Evolutionary conservation across 2,329 filamentous ascomycete genomes (phyloP).

Genomic region (Fusarium musae): DNA sequence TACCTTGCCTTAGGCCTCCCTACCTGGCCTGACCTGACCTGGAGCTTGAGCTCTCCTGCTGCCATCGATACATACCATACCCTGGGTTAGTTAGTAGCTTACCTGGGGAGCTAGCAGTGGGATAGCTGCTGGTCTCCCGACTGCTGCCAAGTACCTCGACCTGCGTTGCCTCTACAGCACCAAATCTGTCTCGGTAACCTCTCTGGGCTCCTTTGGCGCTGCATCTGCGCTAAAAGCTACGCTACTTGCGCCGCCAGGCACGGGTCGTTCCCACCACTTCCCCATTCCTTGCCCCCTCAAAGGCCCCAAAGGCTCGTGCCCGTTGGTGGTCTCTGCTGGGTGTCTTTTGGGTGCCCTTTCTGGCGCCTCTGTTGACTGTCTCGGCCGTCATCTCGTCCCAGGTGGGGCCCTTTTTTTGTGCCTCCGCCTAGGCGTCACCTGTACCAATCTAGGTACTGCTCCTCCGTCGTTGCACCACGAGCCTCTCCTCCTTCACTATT

Average conservation of each 20-base stretch:
- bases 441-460: slow-evolving; percentile 47
- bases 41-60: slow-evolving; percentile 4
- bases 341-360: slow-evolving; percentile 37
- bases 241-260: slow-evolving; percentile 47
- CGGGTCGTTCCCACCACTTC: slow-evolving; percentile 46
- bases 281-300: slow-evolving; percentile 38
- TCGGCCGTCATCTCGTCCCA: slow-evolving; percentile 49
- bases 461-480: slow-evolving; percentile 47
- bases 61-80: slow-evolving; percentile 2
- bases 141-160: background rate
- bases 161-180: slow-evolving; percentile 9
- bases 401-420: slow-evolving; percentile 48
- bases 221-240: slow-evolving; percentile 43
- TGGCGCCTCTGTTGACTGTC: slow-evolving; percentile 43
- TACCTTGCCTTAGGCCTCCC: slow-evolving; percentile 6
- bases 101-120: slow-evolving; percentile 7
- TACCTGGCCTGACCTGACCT: slow-evolving; percentile 12
- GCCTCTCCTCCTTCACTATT: slow-evolving; percentile 45
- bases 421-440: slow-evolving; percentile 47
- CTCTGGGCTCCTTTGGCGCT: slow-evolving; percentile 40
- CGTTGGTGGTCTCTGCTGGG: slow-evolving; percentile 40
- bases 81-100: background rate
- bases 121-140: slow-evolving; percentile 3
- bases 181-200: slow-evolving; percentile 25
- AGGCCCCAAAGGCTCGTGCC: slow-evolving; percentile 44